Conservation (phyloP, 192 early-diverging fungal genomes). For the Coemansia sp. region DNA sequence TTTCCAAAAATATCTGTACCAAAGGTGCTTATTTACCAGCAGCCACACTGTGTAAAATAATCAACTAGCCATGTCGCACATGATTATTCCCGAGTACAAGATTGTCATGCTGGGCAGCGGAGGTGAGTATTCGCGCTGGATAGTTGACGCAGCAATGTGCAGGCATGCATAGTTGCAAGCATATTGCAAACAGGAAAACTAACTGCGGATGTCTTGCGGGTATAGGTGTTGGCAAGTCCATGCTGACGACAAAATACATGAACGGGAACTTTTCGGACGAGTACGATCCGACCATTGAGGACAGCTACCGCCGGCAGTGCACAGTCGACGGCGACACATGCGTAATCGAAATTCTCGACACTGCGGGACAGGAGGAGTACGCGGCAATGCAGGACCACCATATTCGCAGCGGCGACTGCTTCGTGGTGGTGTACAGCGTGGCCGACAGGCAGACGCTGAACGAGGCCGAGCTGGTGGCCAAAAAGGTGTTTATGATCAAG, state of each 20-base stretch:
- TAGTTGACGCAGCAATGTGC: background rate
- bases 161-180: background rate
- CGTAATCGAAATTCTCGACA: constrained; percentile 95
- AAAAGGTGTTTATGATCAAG: constrained; percentile 90
- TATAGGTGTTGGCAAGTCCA: constrained; percentile 75
- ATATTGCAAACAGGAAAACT: too few species aligned
- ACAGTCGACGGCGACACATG: constrained; percentile 96
- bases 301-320: constrained; percentile 95
- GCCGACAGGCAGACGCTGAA: constrained; percentile 85
- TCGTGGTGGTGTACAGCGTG: constrained; percentile 88
- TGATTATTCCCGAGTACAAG: constrained; percentile 78
- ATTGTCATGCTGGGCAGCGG: constrained; percentile 92
- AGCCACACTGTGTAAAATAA: too few species aligned
- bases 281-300: constrained; percentile 99
- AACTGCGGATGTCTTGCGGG: too few species aligned
- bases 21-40: too few species aligned
- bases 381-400: constrained; percentile 77
- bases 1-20: too few species aligned
- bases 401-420: constrained; percentile 85
- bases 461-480: constrained; percentile 76
- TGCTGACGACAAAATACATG: constrained; percentile 89
- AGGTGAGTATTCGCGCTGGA: constrained; percentile 52
- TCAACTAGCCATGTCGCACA: constrained; percentile 55
- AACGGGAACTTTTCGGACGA: constrained; percentile 86
- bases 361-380: constrained; percentile 89